Base-by-base conservation (phyloP, 2,329 filamentous ascomycete species). In the Neonectria ditissima region DNA sequence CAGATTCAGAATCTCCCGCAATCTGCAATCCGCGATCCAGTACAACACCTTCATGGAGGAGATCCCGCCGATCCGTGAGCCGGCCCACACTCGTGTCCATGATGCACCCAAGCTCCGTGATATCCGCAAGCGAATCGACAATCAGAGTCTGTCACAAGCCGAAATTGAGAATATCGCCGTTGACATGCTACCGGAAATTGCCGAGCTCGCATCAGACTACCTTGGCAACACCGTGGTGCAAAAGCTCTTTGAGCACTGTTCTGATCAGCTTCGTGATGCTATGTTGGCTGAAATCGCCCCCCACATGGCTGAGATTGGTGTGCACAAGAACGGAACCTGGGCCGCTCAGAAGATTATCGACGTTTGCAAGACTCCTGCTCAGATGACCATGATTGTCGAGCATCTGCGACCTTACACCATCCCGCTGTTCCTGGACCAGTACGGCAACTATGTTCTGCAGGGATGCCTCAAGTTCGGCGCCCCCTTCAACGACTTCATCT, bases 251-350 rank as follows among this genome's bases (percentile, higher is more conserved):
- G 95, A 99, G 79, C 93, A 93, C 80, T 98, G 96, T 82, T 96
- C 93, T 0, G 95, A 98, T 77, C 84, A 89, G 44, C 89, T 95
- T 44, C 94, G 97, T 73, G 94, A 97, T 78, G 91, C 92, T 60
- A 98, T 99, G 96, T 84, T 99, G 62, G 80, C 83, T 14, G 89
- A 94, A 75, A 97, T 99, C 73, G 89, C 92, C 3, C 94, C 95
- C 62, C 94, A 97, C 76, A 87, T 98, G 77, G 94, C 95, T 26
- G 94, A 98, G 80, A 97, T 98, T 80, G 96, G 96, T 73, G 90
- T 97, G 8, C 96, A 99, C 86, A 99, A 99, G 87, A 99, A 99
- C 74, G 96, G 96, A 66, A 99, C 96, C 1, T 99, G 96, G 96
- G 96, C 96, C 58, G 96, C 96, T 1, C 96, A 99, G 81, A 99